Percentiles rank a stretch among this genome's conserved stretches.
Evolutionary conservation across 225 moss, liverwort and hornwort species (phyloP).

Genomic region (Neckera pumila): DNA sequence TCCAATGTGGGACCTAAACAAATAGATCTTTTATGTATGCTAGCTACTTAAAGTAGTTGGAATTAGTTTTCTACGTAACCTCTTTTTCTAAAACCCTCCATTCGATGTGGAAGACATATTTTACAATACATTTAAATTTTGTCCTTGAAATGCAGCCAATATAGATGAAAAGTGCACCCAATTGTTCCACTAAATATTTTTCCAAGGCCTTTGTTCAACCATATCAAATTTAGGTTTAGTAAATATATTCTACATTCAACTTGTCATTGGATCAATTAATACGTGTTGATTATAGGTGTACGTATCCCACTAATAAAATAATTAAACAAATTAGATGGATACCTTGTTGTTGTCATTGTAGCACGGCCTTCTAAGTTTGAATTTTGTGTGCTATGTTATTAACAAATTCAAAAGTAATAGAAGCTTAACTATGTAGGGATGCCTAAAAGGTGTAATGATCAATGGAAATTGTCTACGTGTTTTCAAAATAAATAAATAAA

Average conservation of each 20-base stretch:
- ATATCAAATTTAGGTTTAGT: background rate
- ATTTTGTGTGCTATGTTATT: too few species aligned
- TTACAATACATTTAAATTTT: background rate
- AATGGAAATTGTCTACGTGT: too few species aligned
- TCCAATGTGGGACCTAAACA: background rate
- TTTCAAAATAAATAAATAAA: too few species aligned
- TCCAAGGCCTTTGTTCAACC: background rate
- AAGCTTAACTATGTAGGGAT: too few species aligned
- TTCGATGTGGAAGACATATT: background rate
- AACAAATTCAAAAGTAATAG: too few species aligned
- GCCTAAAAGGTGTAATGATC: too few species aligned
- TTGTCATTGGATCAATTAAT: background rate
- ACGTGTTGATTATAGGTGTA: too few species aligned
- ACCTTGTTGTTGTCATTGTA: too few species aligned
- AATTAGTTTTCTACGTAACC: accelerated
- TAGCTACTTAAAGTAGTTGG: background rate
- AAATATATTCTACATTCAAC: background rate
- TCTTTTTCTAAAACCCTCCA: background rate
- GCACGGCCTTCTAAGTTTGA: too few species aligned
- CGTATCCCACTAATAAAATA: too few species aligned
- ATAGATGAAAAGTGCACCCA: background rate
- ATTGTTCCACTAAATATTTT: background rate
- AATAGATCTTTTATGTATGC: accelerated
- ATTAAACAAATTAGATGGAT: too few species aligned
- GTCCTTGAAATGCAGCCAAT: accelerated